Evolutionary conservation across 1,139 yeast genomes (phyloP).

Genomic region (Tardiomyces digboiensis): DNA sequence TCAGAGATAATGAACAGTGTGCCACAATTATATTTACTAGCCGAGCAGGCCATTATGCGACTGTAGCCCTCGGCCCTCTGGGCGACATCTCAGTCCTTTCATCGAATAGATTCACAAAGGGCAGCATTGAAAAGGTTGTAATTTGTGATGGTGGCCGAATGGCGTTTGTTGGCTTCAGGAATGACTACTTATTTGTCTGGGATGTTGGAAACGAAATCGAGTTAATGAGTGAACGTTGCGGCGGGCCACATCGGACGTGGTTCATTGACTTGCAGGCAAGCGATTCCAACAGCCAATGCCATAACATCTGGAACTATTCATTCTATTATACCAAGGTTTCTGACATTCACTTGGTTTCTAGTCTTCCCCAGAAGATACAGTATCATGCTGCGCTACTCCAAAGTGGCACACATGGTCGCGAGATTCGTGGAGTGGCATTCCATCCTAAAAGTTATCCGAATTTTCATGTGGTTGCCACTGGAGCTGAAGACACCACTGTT

Average conservation of each 20-base stretch:
- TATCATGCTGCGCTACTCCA: constrained; percentile 6
- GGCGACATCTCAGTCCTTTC: constrained; percentile 30
- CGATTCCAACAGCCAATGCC: constrained; percentile 7
- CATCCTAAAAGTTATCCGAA: constrained; percentile 15
- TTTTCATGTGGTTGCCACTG: constrained; percentile 44
- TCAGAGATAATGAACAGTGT: constrained; percentile 6
- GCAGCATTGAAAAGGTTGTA: constrained; percentile 67
- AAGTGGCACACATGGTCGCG: constrained; percentile 85
- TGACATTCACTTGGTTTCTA: constrained; percentile 14
- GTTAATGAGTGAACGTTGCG: constrained; percentile 64
- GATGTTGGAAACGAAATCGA: constrained; percentile 75
- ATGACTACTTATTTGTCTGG: constrained; percentile 70
- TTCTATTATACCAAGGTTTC: constrained; percentile 49
- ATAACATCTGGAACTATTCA: constrained; percentile 17
- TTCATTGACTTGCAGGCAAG: constrained; percentile 28
- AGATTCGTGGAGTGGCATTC: constrained; percentile 33
- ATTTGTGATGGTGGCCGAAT: constrained; percentile 39
- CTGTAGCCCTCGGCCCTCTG: constrained; percentile 57
- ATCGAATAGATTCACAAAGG: constrained; percentile 58
- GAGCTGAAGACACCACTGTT: constrained; percentile 83
- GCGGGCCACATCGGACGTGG: constrained; percentile 91
- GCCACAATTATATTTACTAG: constrained; percentile 21
- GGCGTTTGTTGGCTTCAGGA: constrained; percentile 71
- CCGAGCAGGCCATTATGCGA: constrained; percentile 29
- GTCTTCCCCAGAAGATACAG: neutral